Evolutionary conservation across 2,329 filamentous ascomycete species (phyloP), one percentile per base, ranked within the genome.

Genomic region (Penicillium hordei): DNA sequence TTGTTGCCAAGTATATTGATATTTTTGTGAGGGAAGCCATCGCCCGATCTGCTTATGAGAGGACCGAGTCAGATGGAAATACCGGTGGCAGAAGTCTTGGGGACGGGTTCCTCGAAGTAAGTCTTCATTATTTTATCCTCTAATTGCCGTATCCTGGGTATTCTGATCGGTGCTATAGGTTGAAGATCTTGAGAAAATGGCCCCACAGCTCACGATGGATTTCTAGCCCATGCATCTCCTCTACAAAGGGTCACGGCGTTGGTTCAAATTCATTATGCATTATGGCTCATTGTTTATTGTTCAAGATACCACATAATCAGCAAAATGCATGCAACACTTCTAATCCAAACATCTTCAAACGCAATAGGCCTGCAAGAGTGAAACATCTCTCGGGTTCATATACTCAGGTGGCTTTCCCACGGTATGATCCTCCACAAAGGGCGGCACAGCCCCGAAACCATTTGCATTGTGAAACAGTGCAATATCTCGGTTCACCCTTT

Each of bases 11-110:
- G 76, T 97, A 97, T 72, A 83, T 97, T 75, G 91, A 97, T 74
- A 85, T 93, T 0, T 97, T 97, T 76, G 89, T 96, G 52, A 83
- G 89, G 60, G 93, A 97, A 78, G 91, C 91, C 1, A 86, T 97
- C 71, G 91, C 91, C 17, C 78, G 93, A 69, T 87, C 90, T 39
- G 85, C 87, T 10, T 86, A 86, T 58, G 89, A 91, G 79, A 87
- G 88, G 70, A 79, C 73, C 40, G 76, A 80, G 74, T 73, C 73
- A 34, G 72, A 68, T 67, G 61, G 69, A 62, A 45, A 69, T 39
- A 64, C 65, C 52, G 68, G 60, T 38, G 68, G 68, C 21, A 69
- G 67, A 50, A 61, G 80, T 33, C 81, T 68, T 48, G 68, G 58
- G 10, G 72, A 85, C 58, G 86, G 84, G 4, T 92, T 93, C 69